phyloP scores from a whole-genome alignment of 352 stramenopile genomes.

The Discostella stelligera region DNA sequence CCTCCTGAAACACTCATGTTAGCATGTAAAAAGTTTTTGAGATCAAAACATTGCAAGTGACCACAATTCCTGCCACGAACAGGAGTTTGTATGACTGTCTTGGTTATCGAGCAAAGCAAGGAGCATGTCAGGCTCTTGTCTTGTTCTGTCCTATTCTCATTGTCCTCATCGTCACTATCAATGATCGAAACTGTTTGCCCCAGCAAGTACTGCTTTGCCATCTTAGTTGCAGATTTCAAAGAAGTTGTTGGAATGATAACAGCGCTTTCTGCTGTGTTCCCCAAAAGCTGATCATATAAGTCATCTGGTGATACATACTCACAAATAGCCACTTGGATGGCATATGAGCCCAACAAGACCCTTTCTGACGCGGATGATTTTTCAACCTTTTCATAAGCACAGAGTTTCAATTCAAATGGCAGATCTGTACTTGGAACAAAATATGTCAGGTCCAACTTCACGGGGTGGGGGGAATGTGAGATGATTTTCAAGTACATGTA shows the following conservation, averaged over 20 bases:
- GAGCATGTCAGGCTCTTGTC: constrained; percentile 54
- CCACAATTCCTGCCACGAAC: constrained; percentile 89
- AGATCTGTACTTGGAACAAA: constrained; percentile 31
- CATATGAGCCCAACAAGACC: constrained; percentile 45
- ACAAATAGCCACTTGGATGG: constrained; percentile 60
- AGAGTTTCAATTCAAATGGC: constrained; percentile 39
- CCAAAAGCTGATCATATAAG: constrained; percentile 45
- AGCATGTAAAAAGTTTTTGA: constrained; percentile 89
- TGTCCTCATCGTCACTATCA: constrained; percentile 55
- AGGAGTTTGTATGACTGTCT: constrained; percentile 85
- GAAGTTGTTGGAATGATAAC: constrained; percentile 37
- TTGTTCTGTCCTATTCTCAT: constrained; percentile 12
- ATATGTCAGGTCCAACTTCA: constrained; percentile 49
- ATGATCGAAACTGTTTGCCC: constrained; percentile 45
- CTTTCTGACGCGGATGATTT: constrained; percentile 3
- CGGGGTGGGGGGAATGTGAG: background rate
- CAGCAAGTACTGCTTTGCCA: constrained; percentile 49
- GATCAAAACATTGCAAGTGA: constrained; percentile 95
- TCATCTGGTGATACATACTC: constrained; percentile 47
- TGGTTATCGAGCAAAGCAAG: constrained; percentile 58
- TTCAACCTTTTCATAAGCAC: constrained; percentile 32
- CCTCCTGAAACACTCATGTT: constrained; percentile 88
- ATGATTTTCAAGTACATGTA: background rate
- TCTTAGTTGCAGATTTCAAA: constrained; percentile 36
- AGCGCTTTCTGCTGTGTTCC: constrained; percentile 13